Base-by-base conservation (phyloP, 2,329 filamentous ascomycete species). In the Aspergillus quadrilineatus region DNA sequence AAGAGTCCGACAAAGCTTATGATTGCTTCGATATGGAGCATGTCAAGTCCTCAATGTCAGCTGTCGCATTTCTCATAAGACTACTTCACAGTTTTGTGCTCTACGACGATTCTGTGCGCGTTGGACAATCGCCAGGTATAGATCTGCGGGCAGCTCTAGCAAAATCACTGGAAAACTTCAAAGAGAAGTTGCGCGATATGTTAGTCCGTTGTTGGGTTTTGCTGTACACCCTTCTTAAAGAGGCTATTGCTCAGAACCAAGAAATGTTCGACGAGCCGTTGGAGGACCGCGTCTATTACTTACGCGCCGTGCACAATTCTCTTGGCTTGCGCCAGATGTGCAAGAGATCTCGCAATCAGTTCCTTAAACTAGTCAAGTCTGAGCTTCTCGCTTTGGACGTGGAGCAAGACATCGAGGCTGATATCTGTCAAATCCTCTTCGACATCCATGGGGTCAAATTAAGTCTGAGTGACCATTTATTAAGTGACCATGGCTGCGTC, bases 141-240 rank as follows among this genome's bases (percentile, higher is more conserved):
- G 84, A 67, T 76, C 75, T 78, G 74, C 85, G 77, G 69, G 85
- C 66, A 14, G 60, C 72, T 9, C 67, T 77, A 7, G 67, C 70
- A 10, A 73, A 77, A 68, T 65, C 74, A 36, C 62, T 77, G 29
- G 69, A 78, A 52, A 70, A 74, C 39, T 77, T 89, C 63, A 82
- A 86, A 55, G 85, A 83, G 54, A 91, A 88, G 67, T 78, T 97
- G 43, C 86, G 91, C 41, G 92, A 97, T 64, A 89, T 96, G 80
- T 88, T 96, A 66, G 84, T 96, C 3, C 86, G 91, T 34, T 85
- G 87, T 9, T 97, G 94, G 93, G 91, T 89, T 37, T 76, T 97
- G 39, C 87, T 93, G 60, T 99, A 97, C 68, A 83, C 85, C 0
- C 76, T 97, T 50, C 73, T 97, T 43, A 89, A 88, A 67, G 87